phyloP scores from a whole-genome alignment of 495 filamentous ascomycete species.

The Lepraria neglecta region DNA sequence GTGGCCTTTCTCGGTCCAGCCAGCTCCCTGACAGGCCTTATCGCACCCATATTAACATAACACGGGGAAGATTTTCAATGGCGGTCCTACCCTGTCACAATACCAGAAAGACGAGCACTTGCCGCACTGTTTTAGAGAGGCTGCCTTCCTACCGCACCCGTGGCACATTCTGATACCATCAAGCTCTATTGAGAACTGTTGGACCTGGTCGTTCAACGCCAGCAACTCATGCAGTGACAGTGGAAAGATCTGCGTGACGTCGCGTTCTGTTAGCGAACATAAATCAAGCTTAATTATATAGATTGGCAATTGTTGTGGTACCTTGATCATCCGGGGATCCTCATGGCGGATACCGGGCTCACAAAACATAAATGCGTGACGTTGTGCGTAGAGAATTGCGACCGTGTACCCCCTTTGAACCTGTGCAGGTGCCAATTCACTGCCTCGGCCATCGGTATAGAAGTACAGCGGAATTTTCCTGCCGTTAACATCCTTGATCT shows the following conservation, averaged over 20 bases:
- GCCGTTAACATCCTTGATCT: constrained; percentile 6
- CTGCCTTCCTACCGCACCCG: neutral
- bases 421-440: constrained; percentile 3
- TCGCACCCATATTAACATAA: constrained; percentile 25
- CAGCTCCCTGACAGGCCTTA: constrained; percentile 30
- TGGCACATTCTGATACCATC: neutral
- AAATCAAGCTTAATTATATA: neutral
- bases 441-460: constrained; percentile 5
- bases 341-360: constrained; percentile 3
- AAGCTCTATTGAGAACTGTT: neutral
- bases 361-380: constrained; percentile 1
- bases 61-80: constrained; percentile 20
- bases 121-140: neutral
- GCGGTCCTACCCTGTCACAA: constrained; percentile 9
- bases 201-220: neutral
- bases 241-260: constrained; percentile 1
- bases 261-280: neutral
- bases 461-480: constrained; percentile 1
- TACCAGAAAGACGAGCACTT: constrained; percentile 6
- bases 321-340: constrained; percentile 2
- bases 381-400: constrained; percentile 4
- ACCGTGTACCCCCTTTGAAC: constrained; percentile 1
- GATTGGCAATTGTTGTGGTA: neutral
- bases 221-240: neutral
- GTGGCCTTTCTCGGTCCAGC: constrained; percentile 35